Percentiles rank a stretch among this genome's conserved stretches.
Evolutionary conservation across 208 protist species (phyloP).

Genomic region (Porcisia deanei): DNA sequence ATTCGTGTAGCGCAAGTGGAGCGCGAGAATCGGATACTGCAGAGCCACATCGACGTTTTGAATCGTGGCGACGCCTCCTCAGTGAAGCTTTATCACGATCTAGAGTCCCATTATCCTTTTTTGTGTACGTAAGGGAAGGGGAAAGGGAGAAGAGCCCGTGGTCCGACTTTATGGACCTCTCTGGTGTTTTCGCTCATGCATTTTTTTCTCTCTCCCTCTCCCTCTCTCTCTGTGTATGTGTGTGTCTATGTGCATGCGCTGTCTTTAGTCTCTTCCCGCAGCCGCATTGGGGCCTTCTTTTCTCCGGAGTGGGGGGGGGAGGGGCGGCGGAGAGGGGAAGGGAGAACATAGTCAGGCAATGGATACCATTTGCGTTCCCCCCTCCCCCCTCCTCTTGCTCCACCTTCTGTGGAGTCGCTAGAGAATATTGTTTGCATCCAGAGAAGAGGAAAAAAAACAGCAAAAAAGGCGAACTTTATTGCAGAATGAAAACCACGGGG

Average conservation of each 20-base stretch:
- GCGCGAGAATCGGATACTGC: conserved; percentile 20
- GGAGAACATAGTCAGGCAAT: not conserved
- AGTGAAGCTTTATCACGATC: conserved; percentile 5
- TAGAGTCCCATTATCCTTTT: not conserved
- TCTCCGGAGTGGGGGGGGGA: not conserved
- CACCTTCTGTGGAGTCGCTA: not conserved
- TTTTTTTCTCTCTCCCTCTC: too few species aligned
- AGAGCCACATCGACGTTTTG: conserved; percentile 8
- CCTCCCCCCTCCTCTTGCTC: too few species aligned
- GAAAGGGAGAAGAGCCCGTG: not conserved
- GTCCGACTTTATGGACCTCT: not conserved
- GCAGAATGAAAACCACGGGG: too few species aligned
- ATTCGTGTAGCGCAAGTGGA: conserved; percentile 13
- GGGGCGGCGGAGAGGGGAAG: not conserved
- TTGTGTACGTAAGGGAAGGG: not conserved
- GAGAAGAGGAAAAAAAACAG: too few species aligned
- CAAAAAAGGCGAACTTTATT: too few species aligned
- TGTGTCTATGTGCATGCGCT: too few species aligned
- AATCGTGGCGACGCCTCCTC: conserved; percentile 18
- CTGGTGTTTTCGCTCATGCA: not conserved
- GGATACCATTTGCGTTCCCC: not conserved
- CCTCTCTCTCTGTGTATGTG: not conserved
- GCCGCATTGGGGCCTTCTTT: not conserved
- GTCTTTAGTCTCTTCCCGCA: not conserved
- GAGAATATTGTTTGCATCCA: not conserved